Evolutionary conservation across 306 rosid genomes (phyloP).

Genomic region (Morella rubra): DNA sequence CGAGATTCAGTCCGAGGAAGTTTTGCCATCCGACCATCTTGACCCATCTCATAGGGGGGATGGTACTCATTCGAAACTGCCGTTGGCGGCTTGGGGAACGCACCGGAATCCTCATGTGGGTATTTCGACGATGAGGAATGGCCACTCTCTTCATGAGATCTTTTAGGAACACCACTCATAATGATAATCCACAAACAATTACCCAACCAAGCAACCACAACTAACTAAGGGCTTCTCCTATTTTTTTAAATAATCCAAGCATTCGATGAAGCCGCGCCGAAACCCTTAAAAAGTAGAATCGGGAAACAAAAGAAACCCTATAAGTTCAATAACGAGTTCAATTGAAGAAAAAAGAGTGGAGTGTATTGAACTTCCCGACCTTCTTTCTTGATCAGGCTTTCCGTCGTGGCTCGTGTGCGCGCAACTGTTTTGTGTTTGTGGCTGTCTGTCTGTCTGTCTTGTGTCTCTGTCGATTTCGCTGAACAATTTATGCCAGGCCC

Average conservation of each 20-base stretch:
- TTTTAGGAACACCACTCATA: conserved; percentile 78
- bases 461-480: too few relatives aligned
- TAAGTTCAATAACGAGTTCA: neutral
- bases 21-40: conserved; percentile 57
- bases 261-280: conserved; percentile 3
- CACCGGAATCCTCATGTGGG: conserved; percentile 60
- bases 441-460: too few relatives aligned
- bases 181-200: conserved; percentile 26
- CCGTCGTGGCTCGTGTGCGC: neutral
- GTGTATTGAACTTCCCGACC: neutral
- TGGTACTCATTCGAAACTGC: conserved; percentile 59
- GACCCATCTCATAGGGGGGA: conserved; percentile 61
- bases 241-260: neutral
- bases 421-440: neutral
- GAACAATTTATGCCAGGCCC: too few relatives aligned
- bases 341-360: neutral
- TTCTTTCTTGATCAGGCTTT: neutral
- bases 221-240: conserved; percentile 3
- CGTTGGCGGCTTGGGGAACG: conserved; percentile 56
- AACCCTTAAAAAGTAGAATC: neutral
- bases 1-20: conserved; percentile 66
- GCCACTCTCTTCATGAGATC: conserved; percentile 72
- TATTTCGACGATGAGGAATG: conserved; percentile 68
- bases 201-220: conserved; percentile 31
- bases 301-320: neutral